These are phyloP conservation scores for Cyanophora paradoxa DNA, from an alignment of 78 protist species.

Conservation along the genomic window DNA sequence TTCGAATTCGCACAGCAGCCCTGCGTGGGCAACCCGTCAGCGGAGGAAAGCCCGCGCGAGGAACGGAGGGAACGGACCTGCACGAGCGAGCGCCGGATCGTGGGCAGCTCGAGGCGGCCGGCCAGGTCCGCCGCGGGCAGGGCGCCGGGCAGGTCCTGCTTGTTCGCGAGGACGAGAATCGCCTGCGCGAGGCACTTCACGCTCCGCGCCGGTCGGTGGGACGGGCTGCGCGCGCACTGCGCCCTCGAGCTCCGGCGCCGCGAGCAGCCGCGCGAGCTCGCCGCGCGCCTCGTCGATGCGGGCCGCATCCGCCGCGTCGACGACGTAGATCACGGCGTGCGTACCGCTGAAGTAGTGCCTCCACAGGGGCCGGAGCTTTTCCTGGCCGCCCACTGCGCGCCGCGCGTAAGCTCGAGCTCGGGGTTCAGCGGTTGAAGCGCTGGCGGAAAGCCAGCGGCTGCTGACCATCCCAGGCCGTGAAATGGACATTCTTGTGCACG, in stretches of 20 bases:
- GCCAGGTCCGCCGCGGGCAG: neutral
- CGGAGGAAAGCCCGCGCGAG: too few relatives aligned
- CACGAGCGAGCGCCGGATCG: too few relatives aligned
- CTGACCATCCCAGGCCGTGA: too few relatives aligned
- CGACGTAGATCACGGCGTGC: constrained; percentile 25
- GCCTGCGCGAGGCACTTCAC: too few relatives aligned
- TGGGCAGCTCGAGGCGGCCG: neutral
- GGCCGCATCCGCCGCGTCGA: neutral
- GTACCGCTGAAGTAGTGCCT: constrained; percentile 43
- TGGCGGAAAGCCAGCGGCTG: too few relatives aligned
- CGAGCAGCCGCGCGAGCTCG: neutral
- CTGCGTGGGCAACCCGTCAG: too few relatives aligned
- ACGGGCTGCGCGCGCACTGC: neutral
- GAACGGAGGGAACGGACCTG: too few relatives aligned
- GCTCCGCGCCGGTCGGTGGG: too few relatives aligned
- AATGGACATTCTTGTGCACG: too few relatives aligned
- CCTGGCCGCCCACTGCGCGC: constrained; percentile 98
- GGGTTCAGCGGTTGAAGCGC: too few relatives aligned
- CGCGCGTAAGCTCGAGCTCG: too few relatives aligned
- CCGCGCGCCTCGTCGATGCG: neutral
- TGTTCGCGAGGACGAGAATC: constrained; percentile 7
- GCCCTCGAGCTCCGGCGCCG: neutral
- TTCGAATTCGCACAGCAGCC: too few relatives aligned
- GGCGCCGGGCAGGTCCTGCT: constrained; percentile 4
- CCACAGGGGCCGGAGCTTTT: constrained; percentile 91